These are phyloP conservation scores for Forsythia suspensa DNA, from an alignment of 257 asterid species.

Conservation along the genomic window DNA sequence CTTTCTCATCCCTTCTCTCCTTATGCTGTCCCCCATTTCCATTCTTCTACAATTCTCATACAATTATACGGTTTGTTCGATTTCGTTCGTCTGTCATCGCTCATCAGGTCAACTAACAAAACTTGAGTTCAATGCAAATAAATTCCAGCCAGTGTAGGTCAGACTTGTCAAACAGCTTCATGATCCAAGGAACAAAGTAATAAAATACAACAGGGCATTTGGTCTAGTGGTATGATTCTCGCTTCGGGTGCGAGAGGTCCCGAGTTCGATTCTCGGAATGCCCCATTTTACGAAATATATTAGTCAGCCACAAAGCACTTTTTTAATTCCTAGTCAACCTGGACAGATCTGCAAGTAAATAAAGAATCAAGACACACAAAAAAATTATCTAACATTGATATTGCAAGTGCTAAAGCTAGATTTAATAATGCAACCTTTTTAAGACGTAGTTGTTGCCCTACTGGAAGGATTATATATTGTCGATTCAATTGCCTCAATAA, in stretches of 20 bases:
- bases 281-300: slow-evolving; percentile 21
- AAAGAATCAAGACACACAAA: neutral
- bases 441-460: neutral
- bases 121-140: neutral
- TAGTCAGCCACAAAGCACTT: neutral
- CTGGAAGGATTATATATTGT: neutral
- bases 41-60: no score
- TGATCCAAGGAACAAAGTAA: neutral
- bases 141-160: neutral
- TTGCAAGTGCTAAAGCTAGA: neutral
- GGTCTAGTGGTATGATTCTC: slow-evolving; percentile 61
- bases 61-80: neutral
- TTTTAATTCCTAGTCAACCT: neutral
- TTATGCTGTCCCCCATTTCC: neutral
- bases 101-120: neutral
- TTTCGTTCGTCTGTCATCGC: neutral
- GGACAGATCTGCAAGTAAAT: neutral
- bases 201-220: slow-evolving; percentile 31
- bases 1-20: no score
- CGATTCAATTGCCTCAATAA: neutral
- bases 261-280: slow-evolving; percentile 49
- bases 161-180: neutral
- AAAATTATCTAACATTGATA: neutral
- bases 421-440: neutral
- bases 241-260: slow-evolving; percentile 52